phyloP scores from a whole-genome alignment of 495 filamentous ascomycete species.

The Penicillium argentinense region DNA sequence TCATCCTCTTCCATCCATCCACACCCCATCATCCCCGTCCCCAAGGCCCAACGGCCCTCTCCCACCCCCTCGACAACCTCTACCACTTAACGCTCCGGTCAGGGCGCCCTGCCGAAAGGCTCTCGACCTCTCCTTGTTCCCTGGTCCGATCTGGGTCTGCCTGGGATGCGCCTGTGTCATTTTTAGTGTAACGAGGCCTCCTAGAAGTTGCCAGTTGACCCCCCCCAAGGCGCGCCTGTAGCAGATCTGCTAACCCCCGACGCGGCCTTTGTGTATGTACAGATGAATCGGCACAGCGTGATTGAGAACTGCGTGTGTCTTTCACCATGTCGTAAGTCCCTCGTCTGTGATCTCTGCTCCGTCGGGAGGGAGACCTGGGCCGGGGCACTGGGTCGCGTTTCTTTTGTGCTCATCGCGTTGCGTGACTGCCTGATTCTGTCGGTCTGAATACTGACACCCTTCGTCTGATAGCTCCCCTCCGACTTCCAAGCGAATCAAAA shows the following conservation, averaged over 20 bases:
- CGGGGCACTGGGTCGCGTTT: conserved; percentile 16
- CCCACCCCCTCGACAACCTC: conserved; percentile 12
- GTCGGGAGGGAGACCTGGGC: conserved; percentile 25
- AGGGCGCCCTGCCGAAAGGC: conserved; percentile 3
- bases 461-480: conserved; percentile 40
- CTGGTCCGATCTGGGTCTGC: conserved; percentile 36
- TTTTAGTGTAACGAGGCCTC: conserved; percentile 43
- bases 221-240: conserved; percentile 32
- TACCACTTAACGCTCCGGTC: conserved; percentile 19
- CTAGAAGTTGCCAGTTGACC: conserved; percentile 34
- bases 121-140: conserved; percentile 26
- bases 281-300: conserved; percentile 44
- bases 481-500: conserved; percentile 47
- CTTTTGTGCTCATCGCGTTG: conserved; percentile 1
- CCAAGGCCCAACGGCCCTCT: too few relatives aligned
- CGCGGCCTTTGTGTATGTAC: conserved; percentile 41
- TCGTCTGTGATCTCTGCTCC: conserved; percentile 34
- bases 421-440: conserved; percentile 1
- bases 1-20: conserved; percentile 9
- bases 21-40: too few relatives aligned
- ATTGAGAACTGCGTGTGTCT: conserved; percentile 37
- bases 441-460: too few relatives aligned
- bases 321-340: conserved; percentile 56
- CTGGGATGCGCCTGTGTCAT: conserved; percentile 50
- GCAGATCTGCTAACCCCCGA: conserved; percentile 44